Conservation (phyloP, 2,329 filamentous ascomycete genomes). For the Colletotrichum nymphaeae region DNA sequence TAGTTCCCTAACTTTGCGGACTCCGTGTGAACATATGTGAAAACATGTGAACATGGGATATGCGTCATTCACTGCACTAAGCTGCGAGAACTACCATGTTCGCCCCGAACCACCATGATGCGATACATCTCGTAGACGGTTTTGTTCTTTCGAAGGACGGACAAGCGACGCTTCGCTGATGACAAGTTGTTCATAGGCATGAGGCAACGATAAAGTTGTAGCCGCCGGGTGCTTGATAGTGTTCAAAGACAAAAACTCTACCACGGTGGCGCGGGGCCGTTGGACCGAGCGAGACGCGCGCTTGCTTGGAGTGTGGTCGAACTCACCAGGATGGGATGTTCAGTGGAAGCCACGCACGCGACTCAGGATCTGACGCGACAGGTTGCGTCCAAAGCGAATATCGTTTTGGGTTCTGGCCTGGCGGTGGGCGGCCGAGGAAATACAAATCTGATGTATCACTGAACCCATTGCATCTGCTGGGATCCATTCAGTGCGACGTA, state of each 20-base stretch:
- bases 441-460: neutral
- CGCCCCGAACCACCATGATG: too few relatives aligned
- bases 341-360: neutral
- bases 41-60: neutral
- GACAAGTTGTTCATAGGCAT: neutral
- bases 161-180: neutral
- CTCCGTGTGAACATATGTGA: too few relatives aligned
- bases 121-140: too few relatives aligned
- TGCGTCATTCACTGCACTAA: neutral
- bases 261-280: neutral
- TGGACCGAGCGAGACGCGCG: constrained; percentile 8
- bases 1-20: too few relatives aligned
- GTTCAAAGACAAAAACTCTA: neutral
- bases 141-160: too few relatives aligned
- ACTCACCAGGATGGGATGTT: neutral
- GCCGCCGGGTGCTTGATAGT: neutral
- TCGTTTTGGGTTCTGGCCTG: neutral
- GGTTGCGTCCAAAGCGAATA: neutral
- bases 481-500: neutral
- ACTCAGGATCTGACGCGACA: neutral
- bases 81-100: neutral
- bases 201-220: neutral
- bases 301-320: neutral
- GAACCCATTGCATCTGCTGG: neutral
- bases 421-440: neutral